Conservation (phyloP, 768 basidiomycete genomes). For the Dioszegia crocea region DNA sequence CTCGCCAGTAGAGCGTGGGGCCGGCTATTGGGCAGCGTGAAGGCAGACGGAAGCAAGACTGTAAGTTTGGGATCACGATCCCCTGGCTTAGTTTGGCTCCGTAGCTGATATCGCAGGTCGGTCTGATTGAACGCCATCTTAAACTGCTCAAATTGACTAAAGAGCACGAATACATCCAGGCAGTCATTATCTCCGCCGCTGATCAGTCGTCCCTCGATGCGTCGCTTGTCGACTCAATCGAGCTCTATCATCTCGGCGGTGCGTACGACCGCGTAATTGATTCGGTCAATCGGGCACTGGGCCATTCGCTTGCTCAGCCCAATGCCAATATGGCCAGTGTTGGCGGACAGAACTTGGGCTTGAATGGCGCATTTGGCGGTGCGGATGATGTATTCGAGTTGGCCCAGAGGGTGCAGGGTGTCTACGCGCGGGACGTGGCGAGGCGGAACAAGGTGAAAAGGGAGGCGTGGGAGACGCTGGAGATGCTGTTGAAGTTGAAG, state of each 20-base stretch:
- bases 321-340: neutral
- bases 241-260: conserved; percentile 89
- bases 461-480: conserved; percentile 60
- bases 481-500: conserved; percentile 68
- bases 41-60: conserved; percentile 78
- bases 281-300: conserved; percentile 80
- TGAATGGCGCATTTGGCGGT: conserved; percentile 34
- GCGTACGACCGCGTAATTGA: conserved; percentile 82
- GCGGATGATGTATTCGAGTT: conserved; percentile 62
- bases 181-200: conserved; percentile 79
- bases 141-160: conserved; percentile 67
- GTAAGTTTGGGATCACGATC: conserved; percentile 54
- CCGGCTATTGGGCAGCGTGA: conserved; percentile 87
- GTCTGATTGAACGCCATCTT: conserved; percentile 79
- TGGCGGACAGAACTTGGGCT: conserved; percentile 52
- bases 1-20: conserved; percentile 62
- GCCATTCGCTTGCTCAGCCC: conserved; percentile 66
- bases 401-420: conserved; percentile 71
- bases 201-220: conserved; percentile 76
- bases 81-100: no score
- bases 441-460: conserved; percentile 64
- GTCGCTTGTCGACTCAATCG: conserved; percentile 81
- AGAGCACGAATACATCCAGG: conserved; percentile 66
- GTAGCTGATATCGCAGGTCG: conserved; percentile 57
- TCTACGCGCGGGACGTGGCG: conserved; percentile 61